Base-by-base conservation (phyloP, 2,329 filamentous ascomycete genomes). In the Thielaviopsis punctulata region DNA sequence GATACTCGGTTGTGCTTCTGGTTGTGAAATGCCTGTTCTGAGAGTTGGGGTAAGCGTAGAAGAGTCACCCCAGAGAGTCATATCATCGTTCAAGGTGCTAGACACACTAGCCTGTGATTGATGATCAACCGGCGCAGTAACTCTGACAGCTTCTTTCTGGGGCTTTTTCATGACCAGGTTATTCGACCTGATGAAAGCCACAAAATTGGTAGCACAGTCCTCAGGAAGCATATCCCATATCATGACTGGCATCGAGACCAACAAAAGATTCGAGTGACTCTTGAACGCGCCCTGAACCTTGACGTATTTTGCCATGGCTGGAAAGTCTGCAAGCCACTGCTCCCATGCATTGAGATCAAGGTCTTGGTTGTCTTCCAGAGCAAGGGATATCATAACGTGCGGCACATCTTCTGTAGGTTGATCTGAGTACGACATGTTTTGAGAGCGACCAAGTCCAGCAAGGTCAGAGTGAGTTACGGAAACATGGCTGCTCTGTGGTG, bases 211-310 rank as follows among this genome's bases (percentile, higher is more conserved):
- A 0, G 76, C 76, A 23, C 68, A 70, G 49, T 78, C 68, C 33
- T 79, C 75, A 0, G 76, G 76, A 0, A 80, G 65, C 44, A 79
- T 62, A 57, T 79, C 73, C 76, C 76, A 80, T 2, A 79, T 65
- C 62, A 74, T 73, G 10, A 79, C 71, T 0, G 76, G 76, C 60
- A 80, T 66, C 0, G 76, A 79, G 2, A 79, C 62, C 6, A 79
- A 62, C 5, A 80, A 66, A 43, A 79, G 62, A 0, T 73, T 79
- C 0, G 76, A 79, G 58, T 79, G 74, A 48, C 76, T 79, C 59
- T 76, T 77, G 62, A 79, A 80, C 1, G 78, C 69, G 8, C 75
- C 76, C 58, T 80, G 75, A 5, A 80, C 70, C 58, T 77, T 77
- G 61, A 77, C 75, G 56, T 77, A 74, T 57, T 74, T 78, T 43